phyloP scores from a whole-genome alignment of 73 alveolate species.

The Halteria grandinella region DNA sequence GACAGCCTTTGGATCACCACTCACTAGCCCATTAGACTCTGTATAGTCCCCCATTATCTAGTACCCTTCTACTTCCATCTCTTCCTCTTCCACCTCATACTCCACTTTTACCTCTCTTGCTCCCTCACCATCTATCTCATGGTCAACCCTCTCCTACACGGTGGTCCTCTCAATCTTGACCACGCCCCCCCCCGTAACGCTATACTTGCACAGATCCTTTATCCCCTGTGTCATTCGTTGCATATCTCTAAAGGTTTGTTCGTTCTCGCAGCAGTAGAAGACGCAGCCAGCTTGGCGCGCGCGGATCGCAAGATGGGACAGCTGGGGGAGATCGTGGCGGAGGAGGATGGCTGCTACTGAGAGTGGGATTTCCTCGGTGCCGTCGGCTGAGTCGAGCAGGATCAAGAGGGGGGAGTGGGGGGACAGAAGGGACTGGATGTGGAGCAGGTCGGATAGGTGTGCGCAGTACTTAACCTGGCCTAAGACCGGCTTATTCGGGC shows the following conservation, averaged over 20 bases:
- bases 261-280: conserved; percentile 87
- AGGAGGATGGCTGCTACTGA: conserved; percentile 76
- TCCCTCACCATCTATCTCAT: conserved; percentile 27
- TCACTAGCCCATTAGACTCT: too few relatives aligned
- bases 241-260: conserved; percentile 55
- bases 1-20: too few relatives aligned
- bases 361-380: conserved; percentile 92
- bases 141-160: conserved; percentile 33
- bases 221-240: conserved; percentile 50
- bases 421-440: conserved; percentile 14
- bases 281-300: conserved; percentile 89
- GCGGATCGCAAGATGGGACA: conserved; percentile 90
- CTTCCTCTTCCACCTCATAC: conserved; percentile 28
- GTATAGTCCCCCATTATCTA: too few relatives aligned
- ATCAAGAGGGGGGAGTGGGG: conserved; percentile 43
- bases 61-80: too few relatives aligned
- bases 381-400: conserved; percentile 86
- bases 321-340: conserved; percentile 87
- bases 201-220: conserved; percentile 58
- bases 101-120: background rate
- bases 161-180: conserved; percentile 37
- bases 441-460: conserved; percentile 25
- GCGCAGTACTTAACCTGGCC: conserved; percentile 26
- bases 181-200: conserved; percentile 61
- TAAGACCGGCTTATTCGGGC: conserved; percentile 9